Base-by-base conservation (phyloP, 225 moss, liverwort and hornwort genomes). In the Climacium dendroides region DNA sequence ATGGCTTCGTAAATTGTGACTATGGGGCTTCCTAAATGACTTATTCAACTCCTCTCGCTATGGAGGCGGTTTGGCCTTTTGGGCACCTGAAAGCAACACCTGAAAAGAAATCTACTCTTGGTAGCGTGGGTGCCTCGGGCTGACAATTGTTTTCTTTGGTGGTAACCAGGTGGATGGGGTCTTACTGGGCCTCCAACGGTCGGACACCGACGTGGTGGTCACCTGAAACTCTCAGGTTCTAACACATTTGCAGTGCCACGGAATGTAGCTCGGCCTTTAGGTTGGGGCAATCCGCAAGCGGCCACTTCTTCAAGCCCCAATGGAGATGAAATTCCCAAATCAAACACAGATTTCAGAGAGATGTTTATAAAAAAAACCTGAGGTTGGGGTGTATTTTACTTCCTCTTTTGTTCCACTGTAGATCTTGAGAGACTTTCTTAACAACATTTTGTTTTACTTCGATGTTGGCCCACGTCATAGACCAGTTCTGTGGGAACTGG, bases 201-300 rank as follows among this genome's bases (percentile, higher is more conserved):
- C 12, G 90, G 95, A 85, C 96, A 95, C 67, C 95, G 96, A 20
- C 95, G 95, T 83, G 98, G 96, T 83, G 98, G 98, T 72, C 95
- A 97, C 87, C 89, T 97, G 86, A 93, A 91, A 54, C 86, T 97
- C 74, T 92, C 92, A 76, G 93, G 95, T 85, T 95, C 87, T 10
- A 97, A 92, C 54, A 97, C 95, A 25, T 97, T 96, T 87, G 96
- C 95, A 59, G 61, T 96, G 86, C 97, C 96, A 67, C 91, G 99
- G 48, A 93, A 91, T 86, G 95, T 98, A 54, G 91, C 90, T 75
- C 93, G 96, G 80, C 96, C 96, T 62, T 90, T 97, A 82, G 98
- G 98, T 79, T 97, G 95, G 95, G 94, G 94, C 84, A 90, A 96
- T 50, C 93, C 95, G 78, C 90, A 94, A 92, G 91, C 26, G 37